Conservation (phyloP, 768 basidiomycete genomes). For the Lentinula edodes region DNA sequence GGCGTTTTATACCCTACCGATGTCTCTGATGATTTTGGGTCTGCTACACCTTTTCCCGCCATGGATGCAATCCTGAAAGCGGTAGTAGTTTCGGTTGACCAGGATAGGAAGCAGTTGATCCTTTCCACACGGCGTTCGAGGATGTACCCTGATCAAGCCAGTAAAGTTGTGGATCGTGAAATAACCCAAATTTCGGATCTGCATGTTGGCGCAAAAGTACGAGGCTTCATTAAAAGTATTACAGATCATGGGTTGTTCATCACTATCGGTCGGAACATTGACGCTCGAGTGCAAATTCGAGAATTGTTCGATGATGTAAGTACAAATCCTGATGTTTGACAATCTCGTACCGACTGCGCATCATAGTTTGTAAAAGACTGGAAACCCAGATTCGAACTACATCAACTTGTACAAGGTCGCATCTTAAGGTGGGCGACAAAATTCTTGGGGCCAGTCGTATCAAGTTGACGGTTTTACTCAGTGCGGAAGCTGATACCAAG, state of each 20-base stretch:
- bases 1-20: slow-evolving; percentile 84
- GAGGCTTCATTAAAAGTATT: slow-evolving; percentile 88
- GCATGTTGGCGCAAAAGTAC: slow-evolving; percentile 65
- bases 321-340: slow-evolving; percentile 21
- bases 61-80: slow-evolving; percentile 67
- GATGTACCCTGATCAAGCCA: slow-evolving; percentile 45
- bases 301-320: slow-evolving; percentile 84
- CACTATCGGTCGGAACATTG: slow-evolving; percentile 73
- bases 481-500: slow-evolving; percentile 63
- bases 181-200: slow-evolving; percentile 57
- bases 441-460: background rate
- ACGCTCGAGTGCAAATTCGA: slow-evolving; percentile 88
- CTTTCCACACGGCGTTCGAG: slow-evolving; percentile 79
- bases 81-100: slow-evolving; percentile 64
- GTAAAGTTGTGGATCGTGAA: slow-evolving; percentile 60
- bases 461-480: slow-evolving; percentile 21
- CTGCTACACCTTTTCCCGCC: slow-evolving; percentile 48
- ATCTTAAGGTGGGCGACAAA: slow-evolving; percentile 57
- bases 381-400: slow-evolving; percentile 72
- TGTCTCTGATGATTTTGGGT: slow-evolving; percentile 71
- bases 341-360: slow-evolving; percentile 6
- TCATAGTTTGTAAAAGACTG: slow-evolving; percentile 90
- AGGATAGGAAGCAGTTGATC: slow-evolving; percentile 59
- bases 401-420: slow-evolving; percentile 85
- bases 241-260: slow-evolving; percentile 89